Conservation (phyloP, 2,329 filamentous ascomycete genomes). For the Celoporthe dispersa region DNA sequence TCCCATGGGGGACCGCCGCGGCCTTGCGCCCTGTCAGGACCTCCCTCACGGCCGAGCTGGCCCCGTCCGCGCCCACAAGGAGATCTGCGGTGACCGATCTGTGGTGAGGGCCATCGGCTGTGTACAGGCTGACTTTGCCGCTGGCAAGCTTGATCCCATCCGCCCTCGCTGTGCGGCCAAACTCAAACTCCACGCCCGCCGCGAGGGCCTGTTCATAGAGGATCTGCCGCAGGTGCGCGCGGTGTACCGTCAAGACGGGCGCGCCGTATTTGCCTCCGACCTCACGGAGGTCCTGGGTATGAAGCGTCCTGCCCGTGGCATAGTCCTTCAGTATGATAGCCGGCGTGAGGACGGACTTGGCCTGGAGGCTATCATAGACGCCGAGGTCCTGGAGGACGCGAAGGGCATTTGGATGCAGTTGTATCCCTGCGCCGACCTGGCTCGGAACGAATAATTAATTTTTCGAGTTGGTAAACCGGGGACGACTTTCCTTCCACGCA, state of each 20-base stretch:
- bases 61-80: slow-evolving; percentile 34
- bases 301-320: slow-evolving; percentile 31
- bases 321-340: slow-evolving; percentile 32
- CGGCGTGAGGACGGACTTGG: slow-evolving; percentile 27
- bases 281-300: slow-evolving; percentile 30
- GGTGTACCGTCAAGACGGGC: slow-evolving; percentile 33
- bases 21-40: slow-evolving; percentile 30
- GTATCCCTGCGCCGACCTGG: slow-evolving; percentile 31
- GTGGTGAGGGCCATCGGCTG: slow-evolving; percentile 29
- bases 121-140: slow-evolving; percentile 15
- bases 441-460: too few species aligned
- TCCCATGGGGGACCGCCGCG: slow-evolving; percentile 31
- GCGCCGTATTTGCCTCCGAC: slow-evolving; percentile 28
- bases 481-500: too few species aligned
- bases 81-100: slow-evolving; percentile 31
- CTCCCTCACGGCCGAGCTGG: slow-evolving; percentile 33
- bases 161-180: slow-evolving; percentile 29
- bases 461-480: too few species aligned
- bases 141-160: slow-evolving; percentile 26
- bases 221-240: slow-evolving; percentile 31
- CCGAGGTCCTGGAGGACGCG: slow-evolving; percentile 32
- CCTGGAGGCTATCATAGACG: slow-evolving; percentile 30
- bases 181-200: slow-evolving; percentile 29
- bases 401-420: slow-evolving; percentile 33
- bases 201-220: slow-evolving; percentile 33